Evolutionary conservation across 768 basidiomycete genomes (phyloP).

Genomic region (Auriscalpium microsporum): DNA sequence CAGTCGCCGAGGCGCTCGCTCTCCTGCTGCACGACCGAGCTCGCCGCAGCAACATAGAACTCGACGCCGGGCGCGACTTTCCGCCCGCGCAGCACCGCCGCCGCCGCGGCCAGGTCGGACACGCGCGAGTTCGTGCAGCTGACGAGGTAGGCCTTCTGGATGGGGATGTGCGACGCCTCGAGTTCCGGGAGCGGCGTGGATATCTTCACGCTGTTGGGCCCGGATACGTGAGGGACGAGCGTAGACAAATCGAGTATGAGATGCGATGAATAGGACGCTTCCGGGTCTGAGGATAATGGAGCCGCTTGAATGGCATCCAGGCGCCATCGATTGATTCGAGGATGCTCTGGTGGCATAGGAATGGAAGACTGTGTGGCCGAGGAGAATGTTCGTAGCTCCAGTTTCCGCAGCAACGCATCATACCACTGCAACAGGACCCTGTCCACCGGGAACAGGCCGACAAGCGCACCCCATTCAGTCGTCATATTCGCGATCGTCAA

Average conservation of each 20-base stretch:
- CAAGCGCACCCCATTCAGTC: constrained; percentile 98
- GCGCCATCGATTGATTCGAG: constrained; percentile 71
- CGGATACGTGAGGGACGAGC: constrained; percentile 91
- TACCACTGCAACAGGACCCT: constrained; percentile 81
- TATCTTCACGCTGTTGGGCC: constrained; percentile 95
- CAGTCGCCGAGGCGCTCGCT: constrained; percentile 82
- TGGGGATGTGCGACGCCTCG: constrained; percentile 61
- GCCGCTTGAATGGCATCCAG: constrained; percentile 54
- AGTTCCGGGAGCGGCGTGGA: constrained; percentile 90
- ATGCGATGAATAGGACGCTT: constrained; percentile 77
- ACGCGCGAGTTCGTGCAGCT: constrained; percentile 97
- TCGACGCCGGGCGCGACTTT: constrained; percentile 84
- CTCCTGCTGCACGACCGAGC: constrained; percentile 85
- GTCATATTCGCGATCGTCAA: constrained; percentile 99
- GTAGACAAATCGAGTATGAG: constrained; percentile 89
- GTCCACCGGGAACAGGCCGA: constrained; percentile 92
- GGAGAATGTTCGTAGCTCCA: constrained; percentile 71
- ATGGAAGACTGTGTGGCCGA: constrained; percentile 37
- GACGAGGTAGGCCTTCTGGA: constrained; percentile 97
- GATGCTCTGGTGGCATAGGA: constrained; percentile 71
- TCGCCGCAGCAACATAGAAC: constrained; percentile 96
- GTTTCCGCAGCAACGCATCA: constrained; percentile 57
- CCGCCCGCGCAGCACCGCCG: constrained; percentile 76
- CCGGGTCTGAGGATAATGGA: constrained; percentile 59
- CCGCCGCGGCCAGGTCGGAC: constrained; percentile 89